Percentiles rank a stretch among this genome's conserved stretches.
These are phyloP conservation scores for Trametes sanguinea DNA, from an alignment of 768 basidiomycete species.

Conservation along the genomic window DNA sequence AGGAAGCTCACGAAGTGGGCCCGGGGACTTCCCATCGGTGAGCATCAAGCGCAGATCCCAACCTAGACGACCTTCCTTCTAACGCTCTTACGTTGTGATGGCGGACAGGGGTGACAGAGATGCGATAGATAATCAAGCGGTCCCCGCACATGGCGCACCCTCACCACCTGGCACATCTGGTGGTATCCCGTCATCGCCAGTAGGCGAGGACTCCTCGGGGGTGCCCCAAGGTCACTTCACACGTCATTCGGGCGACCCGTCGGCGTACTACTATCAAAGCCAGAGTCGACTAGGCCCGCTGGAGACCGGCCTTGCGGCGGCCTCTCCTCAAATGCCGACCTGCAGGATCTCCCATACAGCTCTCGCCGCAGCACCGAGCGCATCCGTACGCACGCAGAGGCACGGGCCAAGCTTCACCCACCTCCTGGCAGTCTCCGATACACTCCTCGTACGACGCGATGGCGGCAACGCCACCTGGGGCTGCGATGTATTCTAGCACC, in stretches of 20 bases:
- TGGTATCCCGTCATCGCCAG: constrained; percentile 9
- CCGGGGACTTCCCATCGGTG: constrained; percentile 70
- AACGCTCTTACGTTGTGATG: constrained; percentile 16
- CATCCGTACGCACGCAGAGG: constrained; percentile 18
- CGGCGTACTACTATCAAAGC: constrained; percentile 17
- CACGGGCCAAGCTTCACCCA: constrained; percentile 11
- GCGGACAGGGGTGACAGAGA: constrained; percentile 27
- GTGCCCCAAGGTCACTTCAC: constrained; percentile 23
- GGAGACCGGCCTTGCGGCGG: constrained; percentile 9
- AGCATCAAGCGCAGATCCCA: constrained; percentile 32
- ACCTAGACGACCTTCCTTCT: constrained; percentile 5
- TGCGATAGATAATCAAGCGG: constrained; percentile 27
- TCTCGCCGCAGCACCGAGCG: constrained; percentile 9
- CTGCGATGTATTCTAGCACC: constrained; percentile 15
- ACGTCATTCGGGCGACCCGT: constrained; percentile 16
- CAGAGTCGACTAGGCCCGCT: constrained; percentile 13
- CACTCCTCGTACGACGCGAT: constrained; percentile 13
- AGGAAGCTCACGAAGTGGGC: constrained; percentile 47
- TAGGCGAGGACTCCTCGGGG: constrained; percentile 29
- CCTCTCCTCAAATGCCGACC: constrained; percentile 7
- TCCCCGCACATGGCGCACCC: constrained; percentile 11
- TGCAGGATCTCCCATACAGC: constrained; percentile 11
- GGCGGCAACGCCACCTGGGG: constrained; percentile 5
- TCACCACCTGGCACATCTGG: constrained; percentile 11
- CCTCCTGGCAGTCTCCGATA: constrained; percentile 9